phyloP scores from a whole-genome alignment of 2,329 filamentous ascomycete genomes.

The Colletotrichum eleusines region DNA sequence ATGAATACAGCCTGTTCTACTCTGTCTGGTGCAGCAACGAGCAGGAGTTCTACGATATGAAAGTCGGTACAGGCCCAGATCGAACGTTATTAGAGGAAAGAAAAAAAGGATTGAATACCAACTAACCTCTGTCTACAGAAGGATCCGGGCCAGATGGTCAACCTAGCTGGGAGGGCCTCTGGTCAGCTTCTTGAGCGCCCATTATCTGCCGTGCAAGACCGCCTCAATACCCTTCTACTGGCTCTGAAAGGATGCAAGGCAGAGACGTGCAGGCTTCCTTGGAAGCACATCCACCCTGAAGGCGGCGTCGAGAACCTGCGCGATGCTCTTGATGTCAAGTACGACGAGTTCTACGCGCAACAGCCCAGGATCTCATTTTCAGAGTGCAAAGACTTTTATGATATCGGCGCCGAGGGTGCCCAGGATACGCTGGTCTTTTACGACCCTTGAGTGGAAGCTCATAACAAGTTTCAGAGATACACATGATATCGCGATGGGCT shows the following conservation, averaged over 20 bases:
- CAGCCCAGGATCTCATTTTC: constrained; percentile 64
- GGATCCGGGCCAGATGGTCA: constrained; percentile 65
- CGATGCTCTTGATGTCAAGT: constrained; percentile 62
- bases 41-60: constrained; percentile 74
- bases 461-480: background rate
- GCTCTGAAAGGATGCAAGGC: constrained; percentile 72
- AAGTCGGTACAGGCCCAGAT: constrained; percentile 51
- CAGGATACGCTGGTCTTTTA: constrained; percentile 47
- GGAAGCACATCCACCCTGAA: constrained; percentile 67
- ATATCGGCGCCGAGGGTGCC: constrained; percentile 67
- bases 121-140: constrained; percentile 49
- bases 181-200: constrained; percentile 49
- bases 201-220: constrained; percentile 56
- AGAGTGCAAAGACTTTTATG: constrained; percentile 68
- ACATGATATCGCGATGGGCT: no score
- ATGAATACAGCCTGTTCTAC: constrained; percentile 72
- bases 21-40: constrained; percentile 78
- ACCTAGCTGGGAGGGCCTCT: constrained; percentile 49
- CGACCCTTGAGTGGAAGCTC: constrained; percentile 21
- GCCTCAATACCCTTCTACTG: constrained; percentile 70
- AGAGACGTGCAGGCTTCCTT: constrained; percentile 65
- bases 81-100: no score
- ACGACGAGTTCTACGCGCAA: constrained; percentile 65
- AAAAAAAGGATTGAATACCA: no score
- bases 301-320: constrained; percentile 63